Evolutionary conservation across 2,329 filamentous ascomycete species (phyloP).

Genomic region (Monosporascus ibericus): DNA sequence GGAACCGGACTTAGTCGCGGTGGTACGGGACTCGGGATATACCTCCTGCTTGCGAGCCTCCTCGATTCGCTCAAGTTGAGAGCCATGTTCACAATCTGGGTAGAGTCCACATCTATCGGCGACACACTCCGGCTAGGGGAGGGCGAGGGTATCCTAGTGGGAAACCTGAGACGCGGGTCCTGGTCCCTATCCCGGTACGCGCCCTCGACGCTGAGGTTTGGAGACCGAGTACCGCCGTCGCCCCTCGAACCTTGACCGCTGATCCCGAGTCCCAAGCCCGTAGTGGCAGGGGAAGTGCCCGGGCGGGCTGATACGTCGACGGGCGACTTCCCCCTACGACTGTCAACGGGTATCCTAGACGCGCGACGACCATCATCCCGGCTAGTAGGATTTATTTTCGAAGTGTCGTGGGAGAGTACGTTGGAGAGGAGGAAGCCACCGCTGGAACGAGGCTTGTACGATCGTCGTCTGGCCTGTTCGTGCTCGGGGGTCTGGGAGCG

Average conservation of each 20-base stretch:
- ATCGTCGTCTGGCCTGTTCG: constrained; percentile 19
- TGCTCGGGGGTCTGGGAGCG: constrained; percentile 10
- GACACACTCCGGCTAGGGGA: constrained; percentile 17
- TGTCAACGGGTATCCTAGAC: constrained; percentile 24
- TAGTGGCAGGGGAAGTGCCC: constrained; percentile 1
- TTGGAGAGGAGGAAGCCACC: constrained; percentile 48
- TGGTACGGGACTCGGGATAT: constrained; percentile 43
- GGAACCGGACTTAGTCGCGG: constrained; percentile 47
- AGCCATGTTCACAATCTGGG: constrained; percentile 89
- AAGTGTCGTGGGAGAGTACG: constrained; percentile 25
- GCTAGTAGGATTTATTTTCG: constrained; percentile 7
- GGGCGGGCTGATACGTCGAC: constrained; percentile 11
- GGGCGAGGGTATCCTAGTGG: constrained; percentile 11
- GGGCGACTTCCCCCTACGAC: constrained; percentile 20
- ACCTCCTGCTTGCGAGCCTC: constrained; percentile 56
- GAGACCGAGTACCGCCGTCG: constrained; percentile 7
- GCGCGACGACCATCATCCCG: constrained; percentile 26
- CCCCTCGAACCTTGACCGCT: constrained; percentile 10
- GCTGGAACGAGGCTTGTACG: constrained; percentile 38
- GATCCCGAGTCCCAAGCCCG: constrained; percentile 5
- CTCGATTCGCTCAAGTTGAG: constrained; percentile 80
- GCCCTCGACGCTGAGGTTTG: background rate
- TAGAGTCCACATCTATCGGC: constrained; percentile 65
- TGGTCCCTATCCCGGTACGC: constrained; percentile 2
- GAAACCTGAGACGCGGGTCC: constrained; percentile 2